phyloP scores from a whole-genome alignment of 1,284 basidiomycete genomes.

The Moesziomyces sp. region DNA sequence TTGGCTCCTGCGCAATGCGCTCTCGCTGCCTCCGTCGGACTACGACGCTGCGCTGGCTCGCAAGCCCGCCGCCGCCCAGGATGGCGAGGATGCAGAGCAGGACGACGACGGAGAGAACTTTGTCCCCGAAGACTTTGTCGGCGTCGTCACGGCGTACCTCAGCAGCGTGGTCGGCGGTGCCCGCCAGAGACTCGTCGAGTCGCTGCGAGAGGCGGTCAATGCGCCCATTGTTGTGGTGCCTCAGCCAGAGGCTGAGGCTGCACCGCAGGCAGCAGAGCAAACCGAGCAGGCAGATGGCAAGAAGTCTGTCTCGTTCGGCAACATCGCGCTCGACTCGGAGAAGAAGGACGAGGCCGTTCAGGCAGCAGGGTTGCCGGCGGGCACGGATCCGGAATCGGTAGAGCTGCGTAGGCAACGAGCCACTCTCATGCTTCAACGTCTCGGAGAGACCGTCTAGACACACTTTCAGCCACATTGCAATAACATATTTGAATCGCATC shows the following conservation, averaged over 20 bases:
- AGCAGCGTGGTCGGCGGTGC: constrained; percentile 48
- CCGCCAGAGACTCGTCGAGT: constrained; percentile 36
- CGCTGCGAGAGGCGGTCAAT: constrained; percentile 37
- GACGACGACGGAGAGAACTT: constrained; percentile 46
- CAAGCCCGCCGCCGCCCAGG: constrained; percentile 11
- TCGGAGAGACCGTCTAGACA: constrained; percentile 30
- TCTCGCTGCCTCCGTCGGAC: constrained; percentile 39
- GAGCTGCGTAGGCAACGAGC: constrained; percentile 34
- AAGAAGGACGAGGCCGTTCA: constrained; percentile 27
- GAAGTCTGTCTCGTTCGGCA: constrained; percentile 45
- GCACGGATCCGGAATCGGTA: constrained; percentile 27
- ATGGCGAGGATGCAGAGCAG: constrained; percentile 16
- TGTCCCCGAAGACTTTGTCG: constrained; percentile 39
- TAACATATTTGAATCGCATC: too few relatives aligned
- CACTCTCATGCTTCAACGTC: constrained; percentile 22
- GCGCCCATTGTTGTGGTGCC: constrained; percentile 17
- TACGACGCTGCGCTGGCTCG: constrained; percentile 34
- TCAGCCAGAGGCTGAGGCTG: constrained; percentile 12
- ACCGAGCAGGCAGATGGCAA: background rate
- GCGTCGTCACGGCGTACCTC: constrained; percentile 41
- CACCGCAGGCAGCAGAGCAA: constrained; percentile 1
- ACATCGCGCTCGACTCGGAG: constrained; percentile 34
- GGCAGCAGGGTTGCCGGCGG: constrained; percentile 20
- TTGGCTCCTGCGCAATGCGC: constrained; percentile 49
- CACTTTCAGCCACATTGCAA: background rate